Evolutionary conservation across 768 basidiomycete genomes (phyloP).

Genomic region (Sarcodon sp.): DNA sequence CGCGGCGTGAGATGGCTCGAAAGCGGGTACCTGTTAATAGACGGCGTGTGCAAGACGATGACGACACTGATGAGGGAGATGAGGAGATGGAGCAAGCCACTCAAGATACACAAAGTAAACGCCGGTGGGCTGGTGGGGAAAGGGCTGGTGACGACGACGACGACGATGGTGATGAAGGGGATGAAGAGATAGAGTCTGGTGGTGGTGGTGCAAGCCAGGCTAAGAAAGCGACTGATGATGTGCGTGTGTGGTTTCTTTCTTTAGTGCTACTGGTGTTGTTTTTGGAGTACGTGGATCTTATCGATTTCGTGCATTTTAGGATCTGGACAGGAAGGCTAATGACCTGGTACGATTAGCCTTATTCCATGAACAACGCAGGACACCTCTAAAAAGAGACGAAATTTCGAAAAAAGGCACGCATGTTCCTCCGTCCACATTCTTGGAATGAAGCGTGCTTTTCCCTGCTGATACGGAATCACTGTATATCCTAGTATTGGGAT

Average conservation of each 20-base stretch:
- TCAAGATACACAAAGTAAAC: background rate
- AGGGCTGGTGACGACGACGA: slow-evolving; percentile 24
- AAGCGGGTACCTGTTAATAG: no score
- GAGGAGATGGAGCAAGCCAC: background rate
- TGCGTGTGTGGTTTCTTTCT: no score
- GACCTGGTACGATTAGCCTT: slow-evolving; percentile 73
- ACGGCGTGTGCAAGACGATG: no score
- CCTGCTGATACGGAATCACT: background rate
- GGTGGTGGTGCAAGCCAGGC: slow-evolving; percentile 5
- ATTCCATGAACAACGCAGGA: slow-evolving; percentile 64
- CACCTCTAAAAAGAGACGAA: slow-evolving; percentile 64
- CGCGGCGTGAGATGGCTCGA: no score
- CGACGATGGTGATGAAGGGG: slow-evolving; percentile 17
- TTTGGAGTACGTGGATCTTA: background rate
- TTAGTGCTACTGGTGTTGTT: background rate
- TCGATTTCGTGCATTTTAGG: slow-evolving; percentile 24
- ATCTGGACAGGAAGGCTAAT: slow-evolving; percentile 48
- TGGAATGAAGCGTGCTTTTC: background rate
- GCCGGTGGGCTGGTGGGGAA: slow-evolving; percentile 6
- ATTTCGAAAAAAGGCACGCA: slow-evolving; percentile 68
- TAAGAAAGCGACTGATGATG: no score
- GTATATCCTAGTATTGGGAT: slow-evolving; percentile 30
- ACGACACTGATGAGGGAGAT: background rate
- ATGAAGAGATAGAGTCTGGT: slow-evolving; percentile 20
- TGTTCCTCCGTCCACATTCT: background rate